Percentiles rank a stretch among this genome's conserved stretches.
Evolutionary conservation across 495 filamentous ascomycete genomes (phyloP).

Genomic region (Lasiosphaeriaceae sp.): DNA sequence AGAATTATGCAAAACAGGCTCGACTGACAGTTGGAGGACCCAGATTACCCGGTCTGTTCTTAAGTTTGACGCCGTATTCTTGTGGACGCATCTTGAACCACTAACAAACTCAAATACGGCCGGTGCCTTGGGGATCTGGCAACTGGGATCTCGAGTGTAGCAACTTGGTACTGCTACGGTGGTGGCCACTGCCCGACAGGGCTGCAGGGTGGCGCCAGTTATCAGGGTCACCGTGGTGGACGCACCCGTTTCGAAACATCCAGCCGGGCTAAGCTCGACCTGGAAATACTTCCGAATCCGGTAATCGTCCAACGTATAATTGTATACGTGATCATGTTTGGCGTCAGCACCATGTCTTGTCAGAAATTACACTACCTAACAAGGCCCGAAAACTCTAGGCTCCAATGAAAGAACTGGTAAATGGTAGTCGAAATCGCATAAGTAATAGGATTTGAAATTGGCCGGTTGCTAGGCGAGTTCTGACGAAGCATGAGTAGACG

Average conservation of each 20-base stretch:
- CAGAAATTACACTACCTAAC: not conserved
- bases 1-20: not conserved
- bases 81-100: not conserved
- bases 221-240: not conserved
- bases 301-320: conserved; percentile 1
- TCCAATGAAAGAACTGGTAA: not conserved
- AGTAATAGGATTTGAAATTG: not conserved
- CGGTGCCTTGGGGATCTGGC: not conserved
- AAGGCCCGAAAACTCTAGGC: not conserved
- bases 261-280: conserved; percentile 1
- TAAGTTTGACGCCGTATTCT: not conserved
- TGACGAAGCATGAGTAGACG: too few relatives aligned
- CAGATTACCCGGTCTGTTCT: not conserved
- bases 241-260: not conserved
- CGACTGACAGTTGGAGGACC: not conserved
- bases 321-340: conserved; percentile 1
- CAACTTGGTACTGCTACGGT: not conserved
- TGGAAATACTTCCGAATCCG: conserved; percentile 5
- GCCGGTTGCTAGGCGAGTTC: too few relatives aligned
- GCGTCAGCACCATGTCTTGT: not conserved
- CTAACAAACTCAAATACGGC: not conserved
- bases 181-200: not conserved
- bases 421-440: not conserved
- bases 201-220: conserved; percentile 1
- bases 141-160: not conserved